Base-by-base conservation (phyloP, 108 stramenopile genomes). In the Craspedostauros australis region DNA sequence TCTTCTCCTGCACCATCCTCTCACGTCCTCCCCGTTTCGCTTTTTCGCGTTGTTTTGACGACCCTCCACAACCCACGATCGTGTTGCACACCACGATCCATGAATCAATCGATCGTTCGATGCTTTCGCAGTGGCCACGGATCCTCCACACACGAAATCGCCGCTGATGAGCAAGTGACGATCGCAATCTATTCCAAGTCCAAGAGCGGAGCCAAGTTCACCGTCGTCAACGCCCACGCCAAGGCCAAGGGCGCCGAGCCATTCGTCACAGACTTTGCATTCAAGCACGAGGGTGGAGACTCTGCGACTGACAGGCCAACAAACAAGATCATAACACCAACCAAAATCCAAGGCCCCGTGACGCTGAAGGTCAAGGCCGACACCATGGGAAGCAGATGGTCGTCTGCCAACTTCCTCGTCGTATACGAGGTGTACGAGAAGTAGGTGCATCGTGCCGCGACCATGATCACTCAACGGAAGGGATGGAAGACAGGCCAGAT, bases 121-220 rank as follows among this genome's bases (percentile, higher is more conserved):
- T 12, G 32, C 33, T 19, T 3, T 41, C 41, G 42, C 32, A 77
- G 77, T 51, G 77, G 79, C 6, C 60, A 70, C 40, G 53, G 32
- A 19, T 64, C 80, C 8, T 40, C 14, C 39, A 72, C 57, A 19
- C 64, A 71, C 30, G 76, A 82, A 29, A 46, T 91, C 27, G 45
- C 52, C 16, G 57, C 60, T 8, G 73, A 54, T n/a, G 76, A 77
- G 47, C 58, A 75, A 33, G 46, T 85, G 49, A 79, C 77, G 39
- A 64, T 91, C 37, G 53, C 39, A 36, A 50, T 91, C 21, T 87
- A 57, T 48, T 82, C 85, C 27, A 72, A 81, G 24, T 76, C 82
- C 22, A 72, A 43, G n/a, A 23, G 76, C 19, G 89, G 86, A 21
- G 89, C 77, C 16, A 75, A 59, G n/a, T 72, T 77, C 28, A 56